Conservation (phyloP, 2,329 filamentous ascomycete genomes). For the Aaosphaeria arxii region DNA sequence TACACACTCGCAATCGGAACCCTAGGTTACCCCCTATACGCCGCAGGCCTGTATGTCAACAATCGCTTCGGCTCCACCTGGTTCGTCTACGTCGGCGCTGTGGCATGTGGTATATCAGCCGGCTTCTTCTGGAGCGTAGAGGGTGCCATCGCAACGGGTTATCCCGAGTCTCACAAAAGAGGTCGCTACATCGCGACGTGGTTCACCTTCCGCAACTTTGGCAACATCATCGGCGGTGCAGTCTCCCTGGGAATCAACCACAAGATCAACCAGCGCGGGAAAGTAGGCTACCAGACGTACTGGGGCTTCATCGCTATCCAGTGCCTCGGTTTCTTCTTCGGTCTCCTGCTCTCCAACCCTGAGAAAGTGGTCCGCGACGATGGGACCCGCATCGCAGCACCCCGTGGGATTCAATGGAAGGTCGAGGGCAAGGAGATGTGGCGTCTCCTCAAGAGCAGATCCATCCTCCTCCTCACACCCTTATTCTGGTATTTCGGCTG, state of each 20-base stretch:
- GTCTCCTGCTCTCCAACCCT: constrained; percentile 43
- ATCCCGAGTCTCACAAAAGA: constrained; percentile 42
- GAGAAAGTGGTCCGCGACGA: constrained; percentile 43
- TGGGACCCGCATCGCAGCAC: constrained; percentile 33
- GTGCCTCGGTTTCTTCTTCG: constrained; percentile 44
- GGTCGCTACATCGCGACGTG: constrained; percentile 46
- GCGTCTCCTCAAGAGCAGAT: constrained; percentile 42
- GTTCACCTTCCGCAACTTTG: constrained; percentile 52
- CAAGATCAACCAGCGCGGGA: constrained; percentile 39
- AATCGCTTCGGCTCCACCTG: constrained; percentile 14
- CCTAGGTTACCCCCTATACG: constrained; percentile 14
- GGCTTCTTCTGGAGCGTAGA: constrained; percentile 38
- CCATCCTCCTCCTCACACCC: constrained; percentile 48
- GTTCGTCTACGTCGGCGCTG: constrained; percentile 18
- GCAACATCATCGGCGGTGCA: constrained; percentile 51
- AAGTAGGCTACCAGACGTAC: constrained; percentile 43
- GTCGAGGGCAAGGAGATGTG: constrained; percentile 38
- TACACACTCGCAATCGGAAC: constrained; percentile 16
- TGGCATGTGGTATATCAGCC: constrained; percentile 26
- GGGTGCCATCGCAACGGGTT: constrained; percentile 38
- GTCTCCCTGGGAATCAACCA: constrained; percentile 51
- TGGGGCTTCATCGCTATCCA: constrained; percentile 43
- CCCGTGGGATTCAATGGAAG: constrained; percentile 24
- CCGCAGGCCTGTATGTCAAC: constrained; percentile 16
- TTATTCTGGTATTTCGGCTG: constrained; percentile 40